Evolutionary conservation across 495 filamentous ascomycete genomes (phyloP), one percentile per base, ranked within the genome.

Genomic region (Viridothelium virens): DNA sequence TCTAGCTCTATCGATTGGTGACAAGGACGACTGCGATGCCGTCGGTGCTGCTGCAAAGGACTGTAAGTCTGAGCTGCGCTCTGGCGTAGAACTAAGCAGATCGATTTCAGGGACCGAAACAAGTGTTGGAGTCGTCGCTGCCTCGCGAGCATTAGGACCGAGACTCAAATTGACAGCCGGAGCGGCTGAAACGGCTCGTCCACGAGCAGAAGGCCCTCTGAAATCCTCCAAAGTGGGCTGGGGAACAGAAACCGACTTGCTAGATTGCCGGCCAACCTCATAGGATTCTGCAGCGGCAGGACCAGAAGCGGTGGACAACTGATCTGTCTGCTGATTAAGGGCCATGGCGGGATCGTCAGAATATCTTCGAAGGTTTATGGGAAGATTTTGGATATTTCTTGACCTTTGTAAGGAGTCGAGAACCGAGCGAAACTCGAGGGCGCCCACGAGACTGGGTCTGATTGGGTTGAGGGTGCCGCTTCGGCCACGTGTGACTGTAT

Each of bases 381-480:
- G 85, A 25, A 84, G 79, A 44, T 87, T 79, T 61, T 86, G 83
- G 62, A 88, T 83, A 67, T 89, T 93, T 70, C 88, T 84, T 38
- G 87, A 87, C 70, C 86, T 91, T 69, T 94, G 85, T 61, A 97
- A 77, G 3, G 90, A 89, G 6, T 87, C 87, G 61, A 99, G 80
- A 12, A 97, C 88, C 2, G 92, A 91, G 67, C 91, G 85, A 71
- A 99, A 99, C 76, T 99, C 95, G 63, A 99, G 78, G 3, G 88
- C 95, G 56, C 95, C 95, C 5, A 97, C 89, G 31, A 99, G 77
- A 78, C 92, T 97, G 4, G 95, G 92, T 38, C 95, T 83, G 66
- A 97, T 97, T 1, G 91, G 88, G 56, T 85, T 88, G 66, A 91
- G 79, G 37, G 92, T 90, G 72, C 86, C 89, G 67, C 87, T 88